phyloP scores from a whole-genome alignment of 108 stramenopile species.

The Skeletonema grethae region DNA sequence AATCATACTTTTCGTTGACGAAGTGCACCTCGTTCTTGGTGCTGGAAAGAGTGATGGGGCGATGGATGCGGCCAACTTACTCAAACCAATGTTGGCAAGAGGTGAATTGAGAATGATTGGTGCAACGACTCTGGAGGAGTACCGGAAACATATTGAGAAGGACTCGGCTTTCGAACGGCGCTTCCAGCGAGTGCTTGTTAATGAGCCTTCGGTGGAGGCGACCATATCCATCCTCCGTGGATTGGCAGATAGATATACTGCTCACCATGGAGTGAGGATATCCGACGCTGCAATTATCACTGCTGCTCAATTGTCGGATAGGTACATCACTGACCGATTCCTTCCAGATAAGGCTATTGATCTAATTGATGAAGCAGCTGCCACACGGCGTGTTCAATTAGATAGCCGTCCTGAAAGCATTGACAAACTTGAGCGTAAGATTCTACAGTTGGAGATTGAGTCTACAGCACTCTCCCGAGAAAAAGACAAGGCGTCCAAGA shows the following conservation, averaged over 20 bases:
- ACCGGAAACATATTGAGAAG: slow-evolving; percentile 93
- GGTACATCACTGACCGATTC: slow-evolving; percentile 95
- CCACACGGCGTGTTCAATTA: slow-evolving; percentile 87
- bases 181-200: slow-evolving; percentile 93
- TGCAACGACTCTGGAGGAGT: slow-evolving; percentile 96
- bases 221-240: slow-evolving; percentile 96
- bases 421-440: slow-evolving; percentile 84
- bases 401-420: slow-evolving; percentile 89
- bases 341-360: slow-evolving; percentile 96
- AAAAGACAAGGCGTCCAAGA: slow-evolving; percentile 56
- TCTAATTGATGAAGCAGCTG: slow-evolving; percentile 95
- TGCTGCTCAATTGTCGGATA: slow-evolving; percentile 91
- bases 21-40: slow-evolving; percentile 95
- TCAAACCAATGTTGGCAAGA: slow-evolving; percentile 97
- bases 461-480: slow-evolving; percentile 86
- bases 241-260: slow-evolving; percentile 91
- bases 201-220: slow-evolving; percentile 92
- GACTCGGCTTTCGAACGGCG: slow-evolving; percentile 97
- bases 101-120: slow-evolving; percentile 97
- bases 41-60: slow-evolving; percentile 93
- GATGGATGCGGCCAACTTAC: slow-evolving; percentile 97
- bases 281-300: slow-evolving; percentile 90
- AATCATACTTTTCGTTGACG: slow-evolving; percentile 98
- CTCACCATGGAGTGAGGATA: slow-evolving; percentile 94
- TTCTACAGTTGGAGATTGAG: slow-evolving; percentile 95